These are phyloP conservation scores for Aureobasidium namibiae DNA, from an alignment of 2,329 filamentous ascomycete genomes.

Conservation along the genomic window DNA sequence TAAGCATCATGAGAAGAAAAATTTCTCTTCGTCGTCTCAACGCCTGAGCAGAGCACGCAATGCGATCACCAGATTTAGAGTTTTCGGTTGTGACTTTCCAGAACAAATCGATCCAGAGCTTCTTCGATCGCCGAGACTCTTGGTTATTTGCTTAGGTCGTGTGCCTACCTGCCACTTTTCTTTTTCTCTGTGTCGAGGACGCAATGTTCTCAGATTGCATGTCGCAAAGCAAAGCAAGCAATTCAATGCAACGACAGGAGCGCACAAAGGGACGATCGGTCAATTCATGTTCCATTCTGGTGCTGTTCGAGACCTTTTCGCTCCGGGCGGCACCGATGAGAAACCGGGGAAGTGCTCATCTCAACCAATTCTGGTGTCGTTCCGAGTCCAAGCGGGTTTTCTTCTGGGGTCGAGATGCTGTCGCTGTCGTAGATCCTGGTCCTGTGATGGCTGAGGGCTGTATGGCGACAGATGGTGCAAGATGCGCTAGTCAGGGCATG, in stretches of 20 bases:
- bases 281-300: neutral
- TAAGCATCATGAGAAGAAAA: neutral
- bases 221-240: neutral
- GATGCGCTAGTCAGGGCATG: neutral
- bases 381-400: neutral
- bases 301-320: neutral
- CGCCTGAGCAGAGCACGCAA: conserved; percentile 4
- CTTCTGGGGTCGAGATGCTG: neutral
- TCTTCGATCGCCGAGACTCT: neutral
- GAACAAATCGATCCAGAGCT: neutral
- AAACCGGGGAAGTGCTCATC: neutral
- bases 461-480: neutral
- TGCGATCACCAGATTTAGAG: conserved; percentile 6
- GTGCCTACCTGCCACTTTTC: neutral
- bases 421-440: neutral
- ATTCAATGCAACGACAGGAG: neutral
- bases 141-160: neutral
- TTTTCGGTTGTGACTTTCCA: conserved; percentile 1
- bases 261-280: no score
- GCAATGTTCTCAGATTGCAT: neutral
- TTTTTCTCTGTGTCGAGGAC: neutral
- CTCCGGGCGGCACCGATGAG: neutral
- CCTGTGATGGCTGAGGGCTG: neutral
- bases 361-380: conserved; percentile 1
- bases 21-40: neutral